Evolutionary conservation across 2,329 filamentous ascomycete species (phyloP), one percentile per base, ranked within the genome.

Genomic region (Chrysosporium keratinophilum): DNA sequence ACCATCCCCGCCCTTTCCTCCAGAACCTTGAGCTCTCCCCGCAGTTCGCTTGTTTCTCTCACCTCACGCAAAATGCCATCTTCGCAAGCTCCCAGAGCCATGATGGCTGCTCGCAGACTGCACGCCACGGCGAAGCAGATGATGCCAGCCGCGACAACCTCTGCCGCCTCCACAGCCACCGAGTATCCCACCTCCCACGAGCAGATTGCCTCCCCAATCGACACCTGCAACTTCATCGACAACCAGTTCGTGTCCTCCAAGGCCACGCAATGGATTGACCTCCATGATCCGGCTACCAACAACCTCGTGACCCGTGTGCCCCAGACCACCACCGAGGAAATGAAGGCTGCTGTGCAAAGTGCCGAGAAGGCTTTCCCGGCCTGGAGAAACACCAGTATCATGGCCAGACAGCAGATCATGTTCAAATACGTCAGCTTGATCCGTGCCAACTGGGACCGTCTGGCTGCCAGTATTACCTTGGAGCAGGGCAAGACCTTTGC

Each of bases 401-500:
- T 84, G 55, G 67, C 73, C 57, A 72, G 74, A 53, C 81, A 84
- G 68, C 79, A 82, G 69, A 78, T 84, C 63, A 78, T 84, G 72
- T 84, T 84, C 75, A 82, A 82, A 65, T 83, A 82, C 62, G 78
- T 79, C 31, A 75, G 71, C 31, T 66, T 84, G 67, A 83, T 85
- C 63, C 74, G 80, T 46, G 74, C 80, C 60, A 75, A 84, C 69
- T 83, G 80, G 80, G 80, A 84, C 65, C 73, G 81, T 54, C 68
- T 84, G 56, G 81, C 81, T 31, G 78, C 81, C 1, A 81, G 78
- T 60, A 84, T 84, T 60, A 83, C 81, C 5, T 70, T 84, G 19
- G 81, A 84, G 70, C 81, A 84, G 68, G 81, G 81, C 61, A 84
- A 84, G 74, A 84, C 81, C 1, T 80, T 84, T 66, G 79, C 79